Evolutionary conservation across 371 early-diverging fungal genomes (phyloP), one percentile per base, ranked within the genome.

Genomic region (Mucor sp.): DNA sequence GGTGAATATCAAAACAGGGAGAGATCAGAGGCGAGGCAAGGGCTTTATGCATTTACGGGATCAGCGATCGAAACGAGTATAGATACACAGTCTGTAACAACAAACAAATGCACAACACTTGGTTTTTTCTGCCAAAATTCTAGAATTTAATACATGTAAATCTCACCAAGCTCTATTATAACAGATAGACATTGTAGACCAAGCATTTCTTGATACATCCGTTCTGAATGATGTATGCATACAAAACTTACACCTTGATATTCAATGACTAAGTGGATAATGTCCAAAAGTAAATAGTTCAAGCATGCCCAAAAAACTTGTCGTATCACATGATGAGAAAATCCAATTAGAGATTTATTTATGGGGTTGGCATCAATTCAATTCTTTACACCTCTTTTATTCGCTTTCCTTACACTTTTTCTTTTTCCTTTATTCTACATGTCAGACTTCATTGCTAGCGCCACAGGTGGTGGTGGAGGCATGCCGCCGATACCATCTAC

Each of bases 401-500:
- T 44, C 44, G 19, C 44, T 44, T 44, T 44, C 44, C 44, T 44
- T 44, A 44, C 44, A 44, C 44, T 44, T 44, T 44, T 44, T 19
- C 44, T n/a, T n/a, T n/a, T n/a, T n/a, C n/a, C n/a, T n/a, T n/a
- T n/a, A n/a, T n/a, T n/a, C 19, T 19, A 19, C 5, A 64, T 64
- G 65, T 41, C 57, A 17, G 44, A 62, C 35, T 48, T 62, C 6
- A 58, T 44, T 23, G 58, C 57, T 25, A 12, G 28, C 15, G 60
- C 25, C 14, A n/a, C 33, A 30, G 27, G 8, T 37, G 37, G 37
- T 37, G 37, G 12, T 37, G 33, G 58, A 27, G 39, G 62, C 23
- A 28, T 71, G 8, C 68, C 77, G 15, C 66, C 74, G n/a, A 53
- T 77, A 32, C 71, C 77, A 11, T 63, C 63, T 41, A 73, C 78